phyloP scores from a whole-genome alignment of 2,329 filamentous ascomycete species.

The Cladosporium halotolerans region DNA sequence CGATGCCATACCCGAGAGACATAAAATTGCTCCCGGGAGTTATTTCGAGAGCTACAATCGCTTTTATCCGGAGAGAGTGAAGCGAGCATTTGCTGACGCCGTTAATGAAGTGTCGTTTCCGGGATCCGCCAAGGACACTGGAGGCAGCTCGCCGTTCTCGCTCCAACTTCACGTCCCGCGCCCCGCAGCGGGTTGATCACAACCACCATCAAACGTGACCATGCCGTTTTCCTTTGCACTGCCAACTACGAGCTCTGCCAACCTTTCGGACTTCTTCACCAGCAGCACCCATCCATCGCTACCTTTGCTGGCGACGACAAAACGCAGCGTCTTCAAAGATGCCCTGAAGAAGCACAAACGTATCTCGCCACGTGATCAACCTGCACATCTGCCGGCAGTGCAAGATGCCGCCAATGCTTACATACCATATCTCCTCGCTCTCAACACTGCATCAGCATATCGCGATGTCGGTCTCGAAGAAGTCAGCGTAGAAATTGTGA shows the following conservation, averaged over 20 bases:
- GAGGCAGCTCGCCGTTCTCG: no score
- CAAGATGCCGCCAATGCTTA: conserved; percentile 67
- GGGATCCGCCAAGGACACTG: no score
- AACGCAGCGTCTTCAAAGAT: conserved; percentile 75
- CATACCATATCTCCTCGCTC: conserved; percentile 72
- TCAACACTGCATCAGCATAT: conserved; percentile 61
- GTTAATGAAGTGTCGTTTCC: no score
- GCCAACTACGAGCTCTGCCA: conserved; percentile 82
- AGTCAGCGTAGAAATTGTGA: conserved; percentile 61
- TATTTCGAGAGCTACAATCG: no score
- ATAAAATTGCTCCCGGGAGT: no score
- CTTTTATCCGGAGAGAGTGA: no score
- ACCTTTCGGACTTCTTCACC: conserved; percentile 69
- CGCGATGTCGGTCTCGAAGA: conserved; percentile 49
- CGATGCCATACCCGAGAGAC: no score
- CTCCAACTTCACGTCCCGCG: no score
- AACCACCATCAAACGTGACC: no score
- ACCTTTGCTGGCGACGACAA: conserved; percentile 72
- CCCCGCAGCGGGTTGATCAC: no score
- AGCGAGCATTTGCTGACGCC: no score
- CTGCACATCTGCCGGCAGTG: conserved; percentile 63
- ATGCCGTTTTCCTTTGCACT: conserved; percentile 91
- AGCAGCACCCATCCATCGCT: conserved; percentile 85
- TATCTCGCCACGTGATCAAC: conserved; percentile 64
- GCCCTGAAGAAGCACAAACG: conserved; percentile 85